phyloP scores from a whole-genome alignment of 345 rosid species.

The Populus davidiana region DNA sequence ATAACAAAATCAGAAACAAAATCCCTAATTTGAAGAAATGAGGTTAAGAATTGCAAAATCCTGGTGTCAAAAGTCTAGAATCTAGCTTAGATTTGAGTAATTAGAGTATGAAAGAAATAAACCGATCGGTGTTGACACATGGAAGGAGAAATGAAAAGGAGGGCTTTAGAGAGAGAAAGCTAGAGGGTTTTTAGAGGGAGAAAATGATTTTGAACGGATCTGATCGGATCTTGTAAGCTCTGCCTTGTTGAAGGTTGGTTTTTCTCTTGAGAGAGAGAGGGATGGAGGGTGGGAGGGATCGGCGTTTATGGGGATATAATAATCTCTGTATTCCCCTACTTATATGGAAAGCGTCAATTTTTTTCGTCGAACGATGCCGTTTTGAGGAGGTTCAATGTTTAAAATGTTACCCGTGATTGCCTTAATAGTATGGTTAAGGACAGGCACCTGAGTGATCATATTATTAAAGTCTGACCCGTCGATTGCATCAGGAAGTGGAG shows the following conservation, averaged over 20 bases:
- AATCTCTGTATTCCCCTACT: not conserved
- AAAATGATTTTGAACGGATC: constrained; percentile 25
- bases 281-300: not conserved
- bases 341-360: not conserved
- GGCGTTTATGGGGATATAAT: constrained; percentile 20
- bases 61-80: not conserved
- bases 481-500: too few relatives aligned
- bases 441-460: too few relatives aligned
- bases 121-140: constrained; percentile 3
- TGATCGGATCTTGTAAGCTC: constrained; percentile 40
- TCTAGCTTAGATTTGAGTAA: not conserved
- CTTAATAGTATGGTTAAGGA: too few relatives aligned
- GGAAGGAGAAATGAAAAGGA: not conserved
- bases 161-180: not conserved
- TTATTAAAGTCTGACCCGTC: too few relatives aligned
- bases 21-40: constrained; percentile 20
- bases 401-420: too few relatives aligned
- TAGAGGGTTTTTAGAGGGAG: not conserved
- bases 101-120: not conserved
- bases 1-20: not conserved
- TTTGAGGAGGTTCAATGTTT: too few relatives aligned
- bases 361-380: too few relatives aligned
- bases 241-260: not conserved
- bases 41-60: constrained; percentile 1
- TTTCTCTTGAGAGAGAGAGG: not conserved